These are phyloP conservation scores for Fragaria ananassa DNA, from an alignment of 306 rosid genomes.

Conservation along the genomic window DNA sequence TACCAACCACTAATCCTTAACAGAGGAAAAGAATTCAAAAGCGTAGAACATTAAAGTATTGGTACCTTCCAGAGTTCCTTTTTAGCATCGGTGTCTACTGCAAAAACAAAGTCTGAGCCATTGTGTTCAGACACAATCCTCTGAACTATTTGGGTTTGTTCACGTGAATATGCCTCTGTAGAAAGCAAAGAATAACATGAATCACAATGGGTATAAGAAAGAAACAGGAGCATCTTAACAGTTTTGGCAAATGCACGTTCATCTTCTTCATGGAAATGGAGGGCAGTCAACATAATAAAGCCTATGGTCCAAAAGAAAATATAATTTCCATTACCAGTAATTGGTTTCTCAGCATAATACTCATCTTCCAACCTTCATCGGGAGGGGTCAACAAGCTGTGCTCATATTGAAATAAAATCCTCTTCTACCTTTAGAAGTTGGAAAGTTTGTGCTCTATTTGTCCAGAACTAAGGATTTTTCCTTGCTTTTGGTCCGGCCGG, in stretches of 20 bases:
- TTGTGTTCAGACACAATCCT: constrained; percentile 73
- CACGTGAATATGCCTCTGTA: constrained; percentile 91
- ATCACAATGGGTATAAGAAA: constrained; percentile 10
- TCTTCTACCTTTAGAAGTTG: neutral
- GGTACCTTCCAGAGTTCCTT: constrained; percentile 90
- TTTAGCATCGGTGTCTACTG: constrained; percentile 84
- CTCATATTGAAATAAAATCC: neutral
- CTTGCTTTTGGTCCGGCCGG: neutral
- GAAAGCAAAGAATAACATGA: constrained; percentile 18
- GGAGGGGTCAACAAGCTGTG: neutral
- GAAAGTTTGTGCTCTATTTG: neutral
- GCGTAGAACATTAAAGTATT: neutral
- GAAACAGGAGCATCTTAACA: neutral
- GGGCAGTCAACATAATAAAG: neutral
- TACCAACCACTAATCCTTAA: neutral
- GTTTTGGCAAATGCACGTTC: neutral
- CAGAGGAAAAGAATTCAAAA: neutral
- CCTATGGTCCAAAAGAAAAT: neutral
- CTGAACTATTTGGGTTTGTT: constrained; percentile 87
- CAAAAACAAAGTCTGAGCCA: constrained; percentile 90
- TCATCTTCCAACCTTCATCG: neutral
- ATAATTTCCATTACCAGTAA: neutral
- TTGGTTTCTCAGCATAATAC: neutral
- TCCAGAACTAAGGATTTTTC: neutral
- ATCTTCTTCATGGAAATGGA: neutral